Conservation (phyloP, 2,329 filamentous ascomycete species). For the Alternaria rosae region DNA sequence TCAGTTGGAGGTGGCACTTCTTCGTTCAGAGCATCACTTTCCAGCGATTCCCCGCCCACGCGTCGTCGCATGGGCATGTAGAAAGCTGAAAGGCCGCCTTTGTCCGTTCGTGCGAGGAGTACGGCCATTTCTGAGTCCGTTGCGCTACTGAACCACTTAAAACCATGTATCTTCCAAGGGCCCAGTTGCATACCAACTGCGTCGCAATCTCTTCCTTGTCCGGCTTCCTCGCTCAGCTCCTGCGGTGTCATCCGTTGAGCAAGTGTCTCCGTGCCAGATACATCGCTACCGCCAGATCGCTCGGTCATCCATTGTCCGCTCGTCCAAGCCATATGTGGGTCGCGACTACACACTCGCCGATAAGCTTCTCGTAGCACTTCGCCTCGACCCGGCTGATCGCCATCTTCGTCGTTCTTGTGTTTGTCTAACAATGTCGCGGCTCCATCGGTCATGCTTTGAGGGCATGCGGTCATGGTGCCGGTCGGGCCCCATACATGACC, state of each 20-base stretch:
- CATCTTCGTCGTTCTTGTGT: slow-evolving; percentile 32
- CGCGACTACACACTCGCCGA: slow-evolving; percentile 61
- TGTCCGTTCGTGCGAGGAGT: slow-evolving; percentile 67
- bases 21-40: slow-evolving; percentile 14
- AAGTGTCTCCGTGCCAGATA: slow-evolving; percentile 71
- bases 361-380: slow-evolving; percentile 62
- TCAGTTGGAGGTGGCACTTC: slow-evolving; percentile 45
- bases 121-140: slow-evolving; percentile 71
- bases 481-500: slow-evolving; percentile 67
- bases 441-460: slow-evolving; percentile 72
- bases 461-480: slow-evolving; percentile 68
- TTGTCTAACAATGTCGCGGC: slow-evolving; percentile 49
- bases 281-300: slow-evolving; percentile 72
- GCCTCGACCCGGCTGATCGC: slow-evolving; percentile 39
- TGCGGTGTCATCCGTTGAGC: slow-evolving; percentile 48
- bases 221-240: slow-evolving; percentile 34
- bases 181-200: slow-evolving; percentile 56
- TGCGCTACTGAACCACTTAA: slow-evolving; percentile 76
- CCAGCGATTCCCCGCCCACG: slow-evolving; percentile 13
- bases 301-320: slow-evolving; percentile 83
- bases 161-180: slow-evolving; percentile 68
- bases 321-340: slow-evolving; percentile 67
- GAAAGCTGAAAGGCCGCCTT: slow-evolving; percentile 66
- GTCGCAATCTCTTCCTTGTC: slow-evolving; percentile 35
- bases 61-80: slow-evolving; percentile 67